Percentiles rank a stretch among this genome's conserved stretches.
phyloP scores from a whole-genome alignment of 2,329 filamentous ascomycete species.

The Emmonsiellopsis sp. region DNA sequence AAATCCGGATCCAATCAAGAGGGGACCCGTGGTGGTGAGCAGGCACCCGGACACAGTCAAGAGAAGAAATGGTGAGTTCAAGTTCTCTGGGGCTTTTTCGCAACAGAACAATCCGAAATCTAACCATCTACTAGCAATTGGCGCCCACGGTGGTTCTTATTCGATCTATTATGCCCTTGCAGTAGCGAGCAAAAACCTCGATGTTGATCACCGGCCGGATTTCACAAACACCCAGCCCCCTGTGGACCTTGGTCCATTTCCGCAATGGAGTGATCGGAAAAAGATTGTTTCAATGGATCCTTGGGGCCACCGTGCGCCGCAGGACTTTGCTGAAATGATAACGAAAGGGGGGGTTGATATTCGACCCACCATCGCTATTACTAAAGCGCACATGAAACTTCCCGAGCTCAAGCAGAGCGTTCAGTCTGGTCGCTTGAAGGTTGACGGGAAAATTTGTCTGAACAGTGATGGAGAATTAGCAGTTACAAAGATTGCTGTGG shows the following conservation, averaged over 20 bases:
- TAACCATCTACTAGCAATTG: conserved; percentile 41
- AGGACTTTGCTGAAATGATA: conserved; percentile 72
- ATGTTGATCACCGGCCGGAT: conserved; percentile 68
- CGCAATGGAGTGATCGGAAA: conserved; percentile 78
- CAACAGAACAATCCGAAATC: neutral
- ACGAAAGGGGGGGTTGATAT: conserved; percentile 71
- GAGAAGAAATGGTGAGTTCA: conserved; percentile 62
- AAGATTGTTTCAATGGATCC: conserved; percentile 99
- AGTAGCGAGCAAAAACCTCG: conserved; percentile 81
- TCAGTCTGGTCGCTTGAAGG: conserved; percentile 60
- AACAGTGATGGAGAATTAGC: conserved; percentile 79
- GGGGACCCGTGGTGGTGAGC: conserved; percentile 84
- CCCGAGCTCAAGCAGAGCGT: conserved; percentile 90
- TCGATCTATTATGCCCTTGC: conserved; percentile 92
- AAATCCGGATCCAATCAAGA: conserved; percentile 59
- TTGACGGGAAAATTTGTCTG: conserved; percentile 83
- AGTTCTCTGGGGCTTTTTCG: neutral
- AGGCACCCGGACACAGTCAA: conserved; percentile 66
- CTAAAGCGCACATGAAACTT: conserved; percentile 91
- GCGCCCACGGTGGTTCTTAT: conserved; percentile 80
- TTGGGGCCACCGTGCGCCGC: conserved; percentile 76
- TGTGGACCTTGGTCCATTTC: conserved; percentile 78
- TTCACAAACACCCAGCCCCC: conserved; percentile 86
- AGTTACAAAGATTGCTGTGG: conserved; percentile 94
- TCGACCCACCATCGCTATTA: conserved; percentile 83